Conservation (phyloP, 169 alveolate species). For the Eimeria falciformis region DNA sequence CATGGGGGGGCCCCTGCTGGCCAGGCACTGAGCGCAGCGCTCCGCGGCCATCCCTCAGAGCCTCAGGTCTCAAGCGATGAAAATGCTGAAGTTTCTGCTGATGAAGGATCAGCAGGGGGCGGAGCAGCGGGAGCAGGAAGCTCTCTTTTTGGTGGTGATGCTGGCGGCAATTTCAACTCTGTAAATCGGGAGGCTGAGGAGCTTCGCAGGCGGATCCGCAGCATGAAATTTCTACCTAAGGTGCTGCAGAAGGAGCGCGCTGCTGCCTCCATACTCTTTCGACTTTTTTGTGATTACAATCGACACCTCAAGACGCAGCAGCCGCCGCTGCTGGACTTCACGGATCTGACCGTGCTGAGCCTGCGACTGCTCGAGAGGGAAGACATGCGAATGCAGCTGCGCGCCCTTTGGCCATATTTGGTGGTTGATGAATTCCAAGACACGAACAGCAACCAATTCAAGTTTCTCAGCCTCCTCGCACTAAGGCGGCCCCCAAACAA, state of each 20-base stretch:
- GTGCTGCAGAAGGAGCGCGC: conserved; percentile 62
- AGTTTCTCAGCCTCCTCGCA: conserved; percentile 75
- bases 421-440: conserved; percentile 89
- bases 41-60: conserved; percentile 26
- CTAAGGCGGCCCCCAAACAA: conserved; percentile 19
- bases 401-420: conserved; percentile 80
- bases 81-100: conserved; percentile 18
- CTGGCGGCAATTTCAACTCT: not conserved
- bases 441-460: conserved; percentile 84
- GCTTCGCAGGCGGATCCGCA: conserved; percentile 63
- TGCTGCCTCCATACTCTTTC: conserved; percentile 59
- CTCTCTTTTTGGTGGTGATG: not conserved
- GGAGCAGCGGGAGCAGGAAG: not conserved
- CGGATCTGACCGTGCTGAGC: conserved; percentile 78
- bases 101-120: conserved; percentile 22
- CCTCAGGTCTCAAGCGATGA: conserved; percentile 60
- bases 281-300: conserved; percentile 62
- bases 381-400: conserved; percentile 74
- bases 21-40: conserved; percentile 26
- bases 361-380: conserved; percentile 77
- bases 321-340: conserved; percentile 83
- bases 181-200: conserved; percentile 60
- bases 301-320: conserved; percentile 72
- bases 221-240: conserved; percentile 46
- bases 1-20: not conserved